phyloP scores from a whole-genome alignment of 1,139 yeast species.

The Hyphopichia wangnamkhiaoensis region DNA sequence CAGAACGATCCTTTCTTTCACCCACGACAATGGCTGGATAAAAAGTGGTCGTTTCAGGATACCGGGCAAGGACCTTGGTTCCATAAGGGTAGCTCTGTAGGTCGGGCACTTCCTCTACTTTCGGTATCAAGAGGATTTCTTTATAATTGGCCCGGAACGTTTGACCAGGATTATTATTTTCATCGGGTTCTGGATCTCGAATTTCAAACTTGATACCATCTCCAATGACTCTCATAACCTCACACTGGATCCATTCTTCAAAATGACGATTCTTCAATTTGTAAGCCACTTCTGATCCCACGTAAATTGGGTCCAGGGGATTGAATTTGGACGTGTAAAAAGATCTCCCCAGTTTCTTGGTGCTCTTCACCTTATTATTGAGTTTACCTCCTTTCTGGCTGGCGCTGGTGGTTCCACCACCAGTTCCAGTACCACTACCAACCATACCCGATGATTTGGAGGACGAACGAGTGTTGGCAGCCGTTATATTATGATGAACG shows the following conservation, averaged over 20 bases:
- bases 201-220: slow-evolving; percentile 85
- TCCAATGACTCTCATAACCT: slow-evolving; percentile 71
- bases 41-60: slow-evolving; percentile 97
- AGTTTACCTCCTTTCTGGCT: slow-evolving; percentile 7
- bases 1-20: slow-evolving; percentile 70
- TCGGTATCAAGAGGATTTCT: slow-evolving; percentile 70
- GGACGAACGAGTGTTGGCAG: slow-evolving; percentile 4
- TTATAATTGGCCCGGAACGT: slow-evolving; percentile 79
- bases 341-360: slow-evolving; percentile 39
- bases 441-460: slow-evolving; percentile 11
- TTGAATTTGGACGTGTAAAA: slow-evolving; percentile 49
- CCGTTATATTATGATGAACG: background rate
- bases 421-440: background rate
- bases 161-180: slow-evolving; percentile 85
- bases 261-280: slow-evolving; percentile 64
- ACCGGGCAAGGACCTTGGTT: slow-evolving; percentile 83
- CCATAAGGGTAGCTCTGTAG: slow-evolving; percentile 70
- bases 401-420: background rate
- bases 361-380: slow-evolving; percentile 21
- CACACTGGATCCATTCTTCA: slow-evolving; percentile 98
- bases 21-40: slow-evolving; percentile 93
- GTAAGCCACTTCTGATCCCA: slow-evolving; percentile 89
- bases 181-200: slow-evolving; percentile 97
- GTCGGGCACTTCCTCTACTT: slow-evolving; percentile 33
- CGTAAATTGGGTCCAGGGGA: slow-evolving; percentile 58